Percentiles rank a stretch among this genome's conserved stretches.
These are phyloP conservation scores for Corchorus capsularis DNA, from an alignment of 345 rosid species.

Conservation along the genomic window DNA sequence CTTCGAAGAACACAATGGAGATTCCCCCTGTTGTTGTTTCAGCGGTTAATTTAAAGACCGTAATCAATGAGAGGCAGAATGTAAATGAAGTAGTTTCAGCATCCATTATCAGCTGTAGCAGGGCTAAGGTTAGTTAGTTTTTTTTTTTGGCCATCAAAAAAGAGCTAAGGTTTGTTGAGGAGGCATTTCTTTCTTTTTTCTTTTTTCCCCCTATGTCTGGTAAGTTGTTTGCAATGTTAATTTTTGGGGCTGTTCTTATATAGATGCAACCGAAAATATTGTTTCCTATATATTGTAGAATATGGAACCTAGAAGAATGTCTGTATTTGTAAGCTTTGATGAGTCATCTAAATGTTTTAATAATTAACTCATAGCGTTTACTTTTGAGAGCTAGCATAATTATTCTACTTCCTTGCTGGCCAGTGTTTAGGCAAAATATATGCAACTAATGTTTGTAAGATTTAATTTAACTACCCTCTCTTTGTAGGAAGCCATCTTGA, in stretches of 20 bases:
- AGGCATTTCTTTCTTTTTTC: slow-evolving; percentile 19
- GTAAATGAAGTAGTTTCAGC: slow-evolving; percentile 87
- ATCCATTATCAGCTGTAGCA: slow-evolving; percentile 87
- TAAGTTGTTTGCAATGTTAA: slow-evolving; percentile 5
- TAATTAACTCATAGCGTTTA: neutral
- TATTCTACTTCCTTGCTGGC: slow-evolving; percentile 15
- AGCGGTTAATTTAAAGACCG: slow-evolving; percentile 88
- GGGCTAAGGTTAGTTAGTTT: slow-evolving; percentile 72
- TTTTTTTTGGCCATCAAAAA: too few relatives aligned
- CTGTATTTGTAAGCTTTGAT: neutral
- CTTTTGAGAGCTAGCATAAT: neutral
- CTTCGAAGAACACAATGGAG: slow-evolving; percentile 51
- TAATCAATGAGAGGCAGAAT: slow-evolving; percentile 79
- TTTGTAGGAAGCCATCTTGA: neutral
- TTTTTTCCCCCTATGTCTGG: neutral
- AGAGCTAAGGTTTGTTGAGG: slow-evolving; percentile 81
- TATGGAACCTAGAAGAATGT: slow-evolving; percentile 4
- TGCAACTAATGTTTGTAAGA: neutral
- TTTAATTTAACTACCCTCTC: neutral
- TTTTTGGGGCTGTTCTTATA: neutral
- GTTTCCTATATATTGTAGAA: neutral
- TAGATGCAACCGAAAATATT: neutral
- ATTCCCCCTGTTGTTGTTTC: slow-evolving; percentile 87
- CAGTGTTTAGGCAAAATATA: neutral
- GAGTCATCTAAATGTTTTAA: neutral